These are phyloP conservation scores for Sugiyamaella mastotermitis DNA, from an alignment of 805 yeast species.

Conservation along the genomic window DNA sequence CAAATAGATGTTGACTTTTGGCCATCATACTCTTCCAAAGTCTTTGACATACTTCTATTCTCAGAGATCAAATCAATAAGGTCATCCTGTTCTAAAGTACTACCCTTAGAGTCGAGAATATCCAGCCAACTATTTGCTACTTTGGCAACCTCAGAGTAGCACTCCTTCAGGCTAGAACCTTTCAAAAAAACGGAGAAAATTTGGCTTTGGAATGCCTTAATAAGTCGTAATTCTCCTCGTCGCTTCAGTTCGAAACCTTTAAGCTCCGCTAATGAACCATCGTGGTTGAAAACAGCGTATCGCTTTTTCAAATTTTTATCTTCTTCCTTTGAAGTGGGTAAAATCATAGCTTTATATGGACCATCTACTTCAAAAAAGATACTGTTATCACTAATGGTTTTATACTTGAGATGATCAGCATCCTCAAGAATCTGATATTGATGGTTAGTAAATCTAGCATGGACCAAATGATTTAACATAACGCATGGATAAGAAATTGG, in stretches of 20 bases:
- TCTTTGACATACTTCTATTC: conserved; percentile 90
- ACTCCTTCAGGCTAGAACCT: conserved; percentile 69
- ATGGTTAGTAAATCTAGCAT: conserved; percentile 83
- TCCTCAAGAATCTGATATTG: conserved; percentile 88
- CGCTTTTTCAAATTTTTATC: conserved; percentile 94
- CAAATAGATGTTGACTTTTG: conserved; percentile 95
- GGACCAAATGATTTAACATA: conserved; percentile 91
- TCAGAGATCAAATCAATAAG: conserved; percentile 92
- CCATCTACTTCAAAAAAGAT: conserved; percentile 98
- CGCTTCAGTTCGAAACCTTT: conserved; percentile 96
- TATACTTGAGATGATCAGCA: conserved; percentile 59
- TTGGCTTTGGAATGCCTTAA: conserved; percentile 93
- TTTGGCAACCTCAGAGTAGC: conserved; percentile 83
- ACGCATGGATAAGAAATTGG: conserved; percentile 89
- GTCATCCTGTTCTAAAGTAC: conserved; percentile 86
- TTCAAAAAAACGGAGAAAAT: conserved; percentile 86
- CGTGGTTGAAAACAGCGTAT: conserved; percentile 94
- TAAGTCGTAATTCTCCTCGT: conserved; percentile 90
- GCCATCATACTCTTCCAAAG: conserved; percentile 78
- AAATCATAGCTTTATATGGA: conserved; percentile 94
- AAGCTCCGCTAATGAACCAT: conserved; percentile 89
- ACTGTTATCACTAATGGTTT: conserved; percentile 80
- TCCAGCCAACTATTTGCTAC: conserved; percentile 97
- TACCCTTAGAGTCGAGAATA: conserved; percentile 81
- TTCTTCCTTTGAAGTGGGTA: conserved; percentile 96